phyloP scores from a whole-genome alignment of 345 rosid species.

The Excoecaria cochinchinensis region DNA sequence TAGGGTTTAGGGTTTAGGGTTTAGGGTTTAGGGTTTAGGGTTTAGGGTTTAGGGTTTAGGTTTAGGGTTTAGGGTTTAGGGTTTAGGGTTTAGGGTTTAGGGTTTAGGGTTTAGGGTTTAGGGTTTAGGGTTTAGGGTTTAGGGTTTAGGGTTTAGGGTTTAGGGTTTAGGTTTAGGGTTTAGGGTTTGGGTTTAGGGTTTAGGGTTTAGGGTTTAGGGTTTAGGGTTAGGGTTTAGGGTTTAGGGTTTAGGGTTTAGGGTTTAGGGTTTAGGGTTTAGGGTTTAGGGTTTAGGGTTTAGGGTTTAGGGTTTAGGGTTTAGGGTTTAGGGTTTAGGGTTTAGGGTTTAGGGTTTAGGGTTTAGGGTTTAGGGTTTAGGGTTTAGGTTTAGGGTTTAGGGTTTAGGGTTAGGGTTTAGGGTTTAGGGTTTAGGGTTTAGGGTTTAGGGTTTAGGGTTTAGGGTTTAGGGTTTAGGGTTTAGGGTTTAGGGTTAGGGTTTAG shows the following conservation, averaged over 20 bases:
- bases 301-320: slow-evolving; percentile 9
- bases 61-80: slow-evolving; percentile 25
- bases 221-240: too few relatives aligned
- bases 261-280: slow-evolving; percentile 28
- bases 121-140: slow-evolving; percentile 28
- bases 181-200: slow-evolving; percentile 26
- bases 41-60: slow-evolving; percentile 34
- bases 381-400: background rate
- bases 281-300: slow-evolving; percentile 12
- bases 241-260: too few relatives aligned
- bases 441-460: slow-evolving; percentile 25
- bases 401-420: slow-evolving; percentile 13
- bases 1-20: slow-evolving; percentile 13
- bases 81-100: slow-evolving; percentile 21
- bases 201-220: slow-evolving; percentile 25
- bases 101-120: slow-evolving; percentile 24
- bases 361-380: slow-evolving; percentile 8
- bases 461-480: slow-evolving; percentile 29
- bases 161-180: slow-evolving; percentile 25
- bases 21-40: slow-evolving; percentile 19
- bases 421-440: slow-evolving; percentile 21
- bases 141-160: slow-evolving; percentile 19
- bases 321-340: background rate
- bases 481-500: slow-evolving; percentile 25
- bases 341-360: slow-evolving; percentile 16